These are phyloP conservation scores for Cystobasidiaceae sp. DNA, from an alignment of 1,284 basidiomycete genomes.

Conservation along the genomic window DNA sequence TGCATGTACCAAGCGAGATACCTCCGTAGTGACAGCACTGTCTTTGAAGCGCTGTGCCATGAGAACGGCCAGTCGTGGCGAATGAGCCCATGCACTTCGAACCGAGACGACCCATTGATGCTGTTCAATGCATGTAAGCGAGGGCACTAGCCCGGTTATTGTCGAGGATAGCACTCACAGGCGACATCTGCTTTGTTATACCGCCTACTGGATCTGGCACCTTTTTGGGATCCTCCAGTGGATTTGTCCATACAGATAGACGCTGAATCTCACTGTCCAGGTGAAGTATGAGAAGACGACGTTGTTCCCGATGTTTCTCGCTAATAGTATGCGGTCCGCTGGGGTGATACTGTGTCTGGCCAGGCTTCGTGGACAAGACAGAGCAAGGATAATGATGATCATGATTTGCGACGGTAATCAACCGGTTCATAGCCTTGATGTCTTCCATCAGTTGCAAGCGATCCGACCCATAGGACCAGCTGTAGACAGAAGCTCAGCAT, in stretches of 20 bases:
- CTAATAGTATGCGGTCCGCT: not conserved
- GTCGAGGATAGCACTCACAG: not conserved
- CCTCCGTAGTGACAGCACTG: conserved; percentile 59
- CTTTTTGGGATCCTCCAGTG: conserved; percentile 66
- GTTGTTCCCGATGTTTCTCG: conserved; percentile 49
- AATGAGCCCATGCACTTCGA: conserved; percentile 73
- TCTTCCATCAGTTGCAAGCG: conserved; percentile 84
- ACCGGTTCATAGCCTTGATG: conserved; percentile 73
- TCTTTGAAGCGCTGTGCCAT: conserved; percentile 81
- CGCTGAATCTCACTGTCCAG: conserved; percentile 86
- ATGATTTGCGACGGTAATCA: conserved; percentile 1
- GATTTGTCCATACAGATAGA: conserved; percentile 86
- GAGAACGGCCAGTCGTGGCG: conserved; percentile 75
- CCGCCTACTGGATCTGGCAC: conserved; percentile 55
- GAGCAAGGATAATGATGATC: conserved; percentile 16
- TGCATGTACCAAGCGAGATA: conserved; percentile 66
- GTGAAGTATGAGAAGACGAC: conserved; percentile 69
- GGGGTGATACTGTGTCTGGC: not conserved
- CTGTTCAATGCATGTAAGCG: conserved; percentile 51
- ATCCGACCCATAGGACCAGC: conserved; percentile 92
- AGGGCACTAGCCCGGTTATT: not conserved
- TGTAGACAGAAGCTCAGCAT: conserved; percentile 43
- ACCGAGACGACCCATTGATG: conserved; percentile 61
- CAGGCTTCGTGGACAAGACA: not conserved
- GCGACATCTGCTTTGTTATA: not conserved